Conservation (phyloP, 345 rosid species). For the Raphanus sativus region DNA sequence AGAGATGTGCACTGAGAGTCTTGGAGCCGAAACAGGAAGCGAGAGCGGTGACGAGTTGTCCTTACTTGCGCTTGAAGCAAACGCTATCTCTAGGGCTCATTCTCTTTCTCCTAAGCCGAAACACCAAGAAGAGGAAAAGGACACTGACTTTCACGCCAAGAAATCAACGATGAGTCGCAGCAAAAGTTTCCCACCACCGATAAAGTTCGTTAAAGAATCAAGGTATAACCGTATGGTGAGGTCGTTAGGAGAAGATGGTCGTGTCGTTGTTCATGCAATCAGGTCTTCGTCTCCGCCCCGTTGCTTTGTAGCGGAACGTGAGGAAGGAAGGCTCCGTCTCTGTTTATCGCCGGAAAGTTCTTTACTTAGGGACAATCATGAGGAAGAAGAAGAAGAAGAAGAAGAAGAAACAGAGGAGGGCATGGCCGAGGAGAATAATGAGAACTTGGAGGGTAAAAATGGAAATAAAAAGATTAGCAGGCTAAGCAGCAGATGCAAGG, state of each 20-base stretch:
- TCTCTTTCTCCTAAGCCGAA: not conserved
- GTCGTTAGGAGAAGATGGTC: constrained; percentile 68
- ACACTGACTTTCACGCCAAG: not conserved
- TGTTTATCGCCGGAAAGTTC: constrained; percentile 32
- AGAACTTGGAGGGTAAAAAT: constrained; percentile 41
- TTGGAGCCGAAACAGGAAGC: constrained; percentile 84
- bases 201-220: constrained; percentile 63
- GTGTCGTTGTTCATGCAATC: constrained; percentile 66
- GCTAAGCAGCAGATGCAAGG: constrained; percentile 59
- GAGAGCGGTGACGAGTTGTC: constrained; percentile 44
- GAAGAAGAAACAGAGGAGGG: constrained; percentile 37
- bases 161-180: constrained; percentile 36
- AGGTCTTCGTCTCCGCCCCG: constrained; percentile 22
- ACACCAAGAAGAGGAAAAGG: not conserved
- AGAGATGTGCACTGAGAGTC: constrained; percentile 87
- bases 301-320: constrained; percentile 65
- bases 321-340: constrained; percentile 72
- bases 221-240: constrained; percentile 42
- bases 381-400: constrained; percentile 20
- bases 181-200: constrained; percentile 75
- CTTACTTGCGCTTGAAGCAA: constrained; percentile 38
- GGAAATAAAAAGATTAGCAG: constrained; percentile 44
- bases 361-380: not conserved
- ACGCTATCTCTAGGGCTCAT: constrained; percentile 15
- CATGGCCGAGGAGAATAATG: constrained; percentile 11